Base-by-base conservation (phyloP, 169 alveolate genomes). In the Plasmodium billcollinsi region DNA sequence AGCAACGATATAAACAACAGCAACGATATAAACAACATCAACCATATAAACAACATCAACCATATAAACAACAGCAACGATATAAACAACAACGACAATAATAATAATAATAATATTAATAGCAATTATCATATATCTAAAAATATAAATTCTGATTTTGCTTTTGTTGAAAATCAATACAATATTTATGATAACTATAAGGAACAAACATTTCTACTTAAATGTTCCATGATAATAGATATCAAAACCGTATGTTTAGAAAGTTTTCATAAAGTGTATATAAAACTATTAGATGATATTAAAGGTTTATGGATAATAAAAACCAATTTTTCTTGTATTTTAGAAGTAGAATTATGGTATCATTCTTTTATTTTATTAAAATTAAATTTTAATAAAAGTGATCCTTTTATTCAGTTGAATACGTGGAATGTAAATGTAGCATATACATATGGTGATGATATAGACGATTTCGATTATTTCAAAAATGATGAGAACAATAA, bases 361-460 rank as follows among this genome's bases (percentile, higher is more conserved):
- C 61, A 86, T 24, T 86, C 92, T 52, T 86, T 59, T 52, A 54
- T 86, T 71, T 86, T 86, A 52, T 56, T 86, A 86, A 86, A 86
- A 67, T 54, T 86, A 62, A 26, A 43, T 71, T 86, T 58, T 21
- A 66, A 71, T 86, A 75, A 71, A 47, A 18, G 50, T 26, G 20
- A 70, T 39, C 39, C 86, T 3, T 70, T 58, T 54, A 70, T 86
- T 26, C 72, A 71, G 26, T 54, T 86, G 52, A 86, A 86, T 61
- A 56, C 88, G 1, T 86, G 92, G 92, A 58, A 26, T 45, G 88
- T 86, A 15, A 24, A 86, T 52, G 92, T 86, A 7, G 92, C 92
- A 0, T 86, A 86, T 8, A 86, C 86, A 14, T 72, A 71, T 86
- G 92, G 92, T 62, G 92, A 86, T 52, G 92, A 86, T 56, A 61